These are phyloP conservation scores for Globisporangium canariense DNA, from an alignment of 352 stramenopile genomes.

Conservation along the genomic window DNA sequence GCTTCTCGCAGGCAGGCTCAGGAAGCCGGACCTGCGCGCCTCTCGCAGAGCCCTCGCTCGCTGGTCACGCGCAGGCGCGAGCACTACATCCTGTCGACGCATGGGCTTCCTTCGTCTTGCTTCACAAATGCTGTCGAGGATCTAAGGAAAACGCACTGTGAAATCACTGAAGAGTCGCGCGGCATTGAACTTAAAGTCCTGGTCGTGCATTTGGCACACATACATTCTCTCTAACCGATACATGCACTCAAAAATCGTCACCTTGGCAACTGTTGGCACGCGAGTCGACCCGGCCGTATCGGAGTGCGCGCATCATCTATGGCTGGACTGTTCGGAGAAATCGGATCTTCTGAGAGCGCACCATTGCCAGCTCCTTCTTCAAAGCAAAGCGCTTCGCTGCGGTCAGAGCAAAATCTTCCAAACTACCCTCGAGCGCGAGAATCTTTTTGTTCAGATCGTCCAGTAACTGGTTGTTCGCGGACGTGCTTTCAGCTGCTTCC, in stretches of 20 bases:
- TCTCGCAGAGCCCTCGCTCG: slow-evolving; percentile 54
- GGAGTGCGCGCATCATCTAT: background rate
- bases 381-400: slow-evolving; percentile 65
- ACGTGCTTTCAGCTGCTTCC: background rate
- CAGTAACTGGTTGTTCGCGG: slow-evolving; percentile 25
- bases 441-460: slow-evolving; percentile 43
- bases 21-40: slow-evolving; percentile 52
- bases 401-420: slow-evolving; percentile 70
- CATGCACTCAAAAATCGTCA: background rate
- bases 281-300: no score
- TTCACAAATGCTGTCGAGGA: no score
- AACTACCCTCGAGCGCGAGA: slow-evolving; percentile 38
- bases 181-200: no score
- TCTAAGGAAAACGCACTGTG: background rate
- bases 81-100: slow-evolving; percentile 44
- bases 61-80: slow-evolving; percentile 56
- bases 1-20: slow-evolving; percentile 55
- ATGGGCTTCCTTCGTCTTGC: slow-evolving; percentile 3
- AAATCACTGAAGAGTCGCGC: background rate
- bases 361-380: slow-evolving; percentile 81
- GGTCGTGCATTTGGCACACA: no score
- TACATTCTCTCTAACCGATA: background rate
- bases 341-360: slow-evolving; percentile 62
- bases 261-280: background rate
- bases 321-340: slow-evolving; percentile 40